phyloP scores from a whole-genome alignment of 1,284 basidiomycete species.

The Leccinum subspadiceum region DNA sequence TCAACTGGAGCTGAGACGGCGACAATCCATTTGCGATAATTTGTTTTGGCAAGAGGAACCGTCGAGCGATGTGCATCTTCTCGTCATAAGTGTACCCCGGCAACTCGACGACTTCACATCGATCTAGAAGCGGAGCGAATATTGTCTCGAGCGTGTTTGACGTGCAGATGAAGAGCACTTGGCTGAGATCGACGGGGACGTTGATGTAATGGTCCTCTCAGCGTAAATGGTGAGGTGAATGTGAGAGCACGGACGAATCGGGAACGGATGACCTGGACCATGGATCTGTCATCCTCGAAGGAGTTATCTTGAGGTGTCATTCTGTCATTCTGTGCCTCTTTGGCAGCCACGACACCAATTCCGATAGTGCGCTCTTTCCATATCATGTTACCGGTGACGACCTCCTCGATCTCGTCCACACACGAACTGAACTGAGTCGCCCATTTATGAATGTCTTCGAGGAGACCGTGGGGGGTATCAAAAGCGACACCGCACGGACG shows the following conservation, averaged over 20 bases:
- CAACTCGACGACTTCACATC: constrained; percentile 70
- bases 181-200: constrained; percentile 85
- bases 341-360: constrained; percentile 88
- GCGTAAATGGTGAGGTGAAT: no score
- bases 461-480: constrained; percentile 92
- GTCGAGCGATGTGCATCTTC: constrained; percentile 84
- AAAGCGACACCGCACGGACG: constrained; percentile 98
- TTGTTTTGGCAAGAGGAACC: constrained; percentile 87
- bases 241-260: no score
- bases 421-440: constrained; percentile 90
- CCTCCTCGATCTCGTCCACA: constrained; percentile 97
- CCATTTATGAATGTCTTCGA: constrained; percentile 99
- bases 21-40: constrained; percentile 67
- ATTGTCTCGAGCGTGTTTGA: constrained; percentile 87
- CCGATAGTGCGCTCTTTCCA: constrained; percentile 96
- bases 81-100: constrained; percentile 89
- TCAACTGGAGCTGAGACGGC: constrained; percentile 52
- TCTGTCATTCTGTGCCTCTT: constrained; percentile 58
- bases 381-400: constrained; percentile 96
- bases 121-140: constrained; percentile 76
- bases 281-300: no score
- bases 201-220: constrained; percentile 86
- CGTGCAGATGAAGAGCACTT: constrained; percentile 88
- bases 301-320: no score
- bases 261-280: no score